These are phyloP conservation scores for Pyrenophora seminiperda DNA, from an alignment of 2,329 filamentous ascomycete genomes.

Conservation along the genomic window DNA sequence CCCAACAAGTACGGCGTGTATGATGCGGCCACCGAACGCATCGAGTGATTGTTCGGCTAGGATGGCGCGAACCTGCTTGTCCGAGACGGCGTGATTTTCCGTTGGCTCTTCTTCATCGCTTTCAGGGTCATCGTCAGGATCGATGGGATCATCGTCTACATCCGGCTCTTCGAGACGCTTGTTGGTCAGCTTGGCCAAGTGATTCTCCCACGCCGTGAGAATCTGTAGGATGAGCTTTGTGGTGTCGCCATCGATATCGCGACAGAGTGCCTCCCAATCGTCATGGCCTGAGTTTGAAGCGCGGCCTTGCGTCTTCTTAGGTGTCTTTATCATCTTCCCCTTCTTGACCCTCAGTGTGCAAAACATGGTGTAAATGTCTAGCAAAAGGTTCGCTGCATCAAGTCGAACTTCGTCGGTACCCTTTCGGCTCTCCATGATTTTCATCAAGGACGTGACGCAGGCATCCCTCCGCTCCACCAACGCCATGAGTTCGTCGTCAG, in stretches of 20 bases:
- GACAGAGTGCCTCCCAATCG: slow-evolving; percentile 64
- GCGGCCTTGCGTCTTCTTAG: slow-evolving; percentile 38
- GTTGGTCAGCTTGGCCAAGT: slow-evolving; percentile 53
- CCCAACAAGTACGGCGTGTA: slow-evolving; percentile 76
- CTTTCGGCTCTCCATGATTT: slow-evolving; percentile 57
- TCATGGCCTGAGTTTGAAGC: slow-evolving; percentile 45
- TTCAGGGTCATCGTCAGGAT: slow-evolving; percentile 67
- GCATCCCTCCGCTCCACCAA: slow-evolving; percentile 58
- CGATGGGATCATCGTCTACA: slow-evolving; percentile 74
- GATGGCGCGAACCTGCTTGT: slow-evolving; percentile 67
- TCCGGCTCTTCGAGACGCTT: slow-evolving; percentile 51
- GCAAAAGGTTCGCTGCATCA: slow-evolving; percentile 73
- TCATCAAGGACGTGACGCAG: slow-evolving; percentile 56
- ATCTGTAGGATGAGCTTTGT: slow-evolving; percentile 73
- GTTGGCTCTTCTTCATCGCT: slow-evolving; percentile 62
- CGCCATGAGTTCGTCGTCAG: slow-evolving; percentile 64
- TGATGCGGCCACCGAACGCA: slow-evolving; percentile 81
- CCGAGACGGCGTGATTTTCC: slow-evolving; percentile 50
- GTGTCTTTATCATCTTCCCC: slow-evolving; percentile 31
- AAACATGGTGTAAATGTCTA: slow-evolving; percentile 83
- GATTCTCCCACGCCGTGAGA: slow-evolving; percentile 76
- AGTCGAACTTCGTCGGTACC: slow-evolving; percentile 79
- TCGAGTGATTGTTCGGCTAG: slow-evolving; percentile 85
- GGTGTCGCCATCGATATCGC: slow-evolving; percentile 68
- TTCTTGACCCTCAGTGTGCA: slow-evolving; percentile 67